phyloP scores from a whole-genome alignment of 305 asterid genomes.

The Fraxinus latifolia region DNA sequence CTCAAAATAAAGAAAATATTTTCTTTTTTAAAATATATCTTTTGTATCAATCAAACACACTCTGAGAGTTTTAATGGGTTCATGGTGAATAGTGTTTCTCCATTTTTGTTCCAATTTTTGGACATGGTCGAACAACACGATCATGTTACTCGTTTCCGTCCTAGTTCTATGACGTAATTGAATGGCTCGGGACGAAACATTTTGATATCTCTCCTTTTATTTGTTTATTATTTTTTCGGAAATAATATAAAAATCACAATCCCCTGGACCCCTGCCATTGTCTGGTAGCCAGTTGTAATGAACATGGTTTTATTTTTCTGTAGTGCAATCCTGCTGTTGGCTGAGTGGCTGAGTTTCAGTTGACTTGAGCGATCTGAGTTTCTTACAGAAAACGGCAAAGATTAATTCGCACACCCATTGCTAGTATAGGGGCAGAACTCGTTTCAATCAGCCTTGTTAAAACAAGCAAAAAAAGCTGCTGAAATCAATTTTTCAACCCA shows the following conservation, averaged over 20 bases:
- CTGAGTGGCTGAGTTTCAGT: neutral
- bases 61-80: too few species aligned
- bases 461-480: constrained; percentile 18
- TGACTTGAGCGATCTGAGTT: neutral
- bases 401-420: neutral
- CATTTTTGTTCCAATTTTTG: neutral
- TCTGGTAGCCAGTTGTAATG: neutral
- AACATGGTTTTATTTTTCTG: neutral
- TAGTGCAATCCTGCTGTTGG: neutral
- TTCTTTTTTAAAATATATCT: too few species aligned
- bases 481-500: constrained; percentile 9
- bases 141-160: neutral
- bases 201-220: neutral
- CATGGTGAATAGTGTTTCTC: neutral
- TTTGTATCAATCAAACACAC: too few species aligned
- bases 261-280: neutral
- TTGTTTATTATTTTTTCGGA: neutral
- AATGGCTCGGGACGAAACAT: neutral
- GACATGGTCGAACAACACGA: neutral
- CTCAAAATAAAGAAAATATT: too few species aligned
- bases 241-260: neutral
- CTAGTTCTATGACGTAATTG: neutral
- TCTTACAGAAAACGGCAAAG: constrained; percentile 2
- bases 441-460: constrained; percentile 2
- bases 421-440: neutral